A percentile compares a stretch with the other conserved stretches of the same genome.
These are phyloP conservation scores for Elaeis guineensis DNA, from an alignment of 176 grass and related monocot species.

Conservation along the genomic window DNA sequence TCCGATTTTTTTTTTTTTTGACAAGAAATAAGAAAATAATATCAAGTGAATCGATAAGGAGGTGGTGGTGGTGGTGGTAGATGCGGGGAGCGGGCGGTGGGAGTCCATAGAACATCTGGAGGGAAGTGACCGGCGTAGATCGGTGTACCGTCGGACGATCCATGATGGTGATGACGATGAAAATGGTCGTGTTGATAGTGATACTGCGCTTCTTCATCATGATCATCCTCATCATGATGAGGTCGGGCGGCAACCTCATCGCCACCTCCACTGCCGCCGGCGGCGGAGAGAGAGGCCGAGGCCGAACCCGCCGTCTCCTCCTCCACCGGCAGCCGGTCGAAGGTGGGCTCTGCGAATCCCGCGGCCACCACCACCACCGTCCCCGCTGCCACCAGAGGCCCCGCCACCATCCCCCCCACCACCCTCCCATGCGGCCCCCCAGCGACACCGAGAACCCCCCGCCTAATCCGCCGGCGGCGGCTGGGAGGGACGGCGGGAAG, in stretches of 20 bases:
- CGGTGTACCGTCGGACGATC: constrained; percentile 24
- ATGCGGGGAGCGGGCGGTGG: constrained; percentile 31
- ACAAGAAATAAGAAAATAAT: no score
- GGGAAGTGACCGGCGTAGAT: constrained; percentile 45
- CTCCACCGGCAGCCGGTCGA: constrained; percentile 71
- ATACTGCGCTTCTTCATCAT: neutral
- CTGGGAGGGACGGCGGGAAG: constrained; percentile 31
- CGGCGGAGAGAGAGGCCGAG: constrained; percentile 37
- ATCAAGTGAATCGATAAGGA: constrained; percentile 33
- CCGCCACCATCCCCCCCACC: constrained; percentile 60
- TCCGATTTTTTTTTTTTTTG: no score
- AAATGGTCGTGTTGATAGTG: constrained; percentile 21
- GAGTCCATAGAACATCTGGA: constrained; percentile 59
- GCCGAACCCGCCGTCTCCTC: constrained; percentile 45
- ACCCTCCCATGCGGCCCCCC: constrained; percentile 75
- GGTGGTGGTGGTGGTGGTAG: constrained; percentile 26
- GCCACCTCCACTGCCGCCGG: constrained; percentile 8
- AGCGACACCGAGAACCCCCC: constrained; percentile 38
- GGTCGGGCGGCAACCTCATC: neutral
- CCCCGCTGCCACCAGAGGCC: constrained; percentile 60
- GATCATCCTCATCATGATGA: constrained; percentile 3
- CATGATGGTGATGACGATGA: no score
- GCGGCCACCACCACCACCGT: constrained; percentile 66
- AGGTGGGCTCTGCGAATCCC: constrained; percentile 72
- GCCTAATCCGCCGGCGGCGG: constrained; percentile 6